Evolutionary conservation across 306 rosid genomes (phyloP), one percentile per base, ranked within the genome.

Genomic region (Sophora flavescens): DNA sequence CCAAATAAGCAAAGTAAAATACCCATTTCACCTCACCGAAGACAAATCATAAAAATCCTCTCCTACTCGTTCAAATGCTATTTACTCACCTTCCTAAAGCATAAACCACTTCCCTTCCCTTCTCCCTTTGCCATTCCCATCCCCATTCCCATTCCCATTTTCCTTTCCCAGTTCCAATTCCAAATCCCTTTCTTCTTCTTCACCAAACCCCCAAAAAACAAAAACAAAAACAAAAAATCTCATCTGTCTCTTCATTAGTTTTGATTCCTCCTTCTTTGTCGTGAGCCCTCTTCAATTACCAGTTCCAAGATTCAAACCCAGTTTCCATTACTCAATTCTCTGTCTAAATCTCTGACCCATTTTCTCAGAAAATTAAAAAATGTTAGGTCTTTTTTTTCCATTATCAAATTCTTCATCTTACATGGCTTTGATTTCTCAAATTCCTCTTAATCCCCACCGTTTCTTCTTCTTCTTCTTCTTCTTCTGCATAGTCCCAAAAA

Each of bases 351-450:
- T 5, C 38, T 63, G n/a, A 52, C 47, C 64, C 26, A 15, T 3
- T 30, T 50, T 50, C 32, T 36, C 41, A 4, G 2, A 30, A 30
- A 30, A 1, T 36, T 3, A 36, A 36, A 36, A 36, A 36, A 4
- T 36, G 6, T 36, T 36, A 36, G 41, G 41, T 36, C 41, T 36
- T 36, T 1, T 36, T 1, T 30, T 30, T 68, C 32, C 71, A 45
- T 81, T 77, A 10, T 52, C 51, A 53, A 70, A 68, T 80, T 83
- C 79, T 78, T 80, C 84, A 87, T 84, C 93, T 75, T 78, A 59
- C 22, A 26, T 44, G 80, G 76, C 67, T 68, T 80, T 75, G 74
- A 66, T 83, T 71, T 84, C 66, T 67, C 39, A n/a, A 67, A 32
- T 78, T 74, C 53, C 52, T 68, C 56, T 87, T 64, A 44, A 82